Evolutionary conservation across 345 rosid species (phyloP).

Genomic region (Eucalyptus marginata): DNA sequence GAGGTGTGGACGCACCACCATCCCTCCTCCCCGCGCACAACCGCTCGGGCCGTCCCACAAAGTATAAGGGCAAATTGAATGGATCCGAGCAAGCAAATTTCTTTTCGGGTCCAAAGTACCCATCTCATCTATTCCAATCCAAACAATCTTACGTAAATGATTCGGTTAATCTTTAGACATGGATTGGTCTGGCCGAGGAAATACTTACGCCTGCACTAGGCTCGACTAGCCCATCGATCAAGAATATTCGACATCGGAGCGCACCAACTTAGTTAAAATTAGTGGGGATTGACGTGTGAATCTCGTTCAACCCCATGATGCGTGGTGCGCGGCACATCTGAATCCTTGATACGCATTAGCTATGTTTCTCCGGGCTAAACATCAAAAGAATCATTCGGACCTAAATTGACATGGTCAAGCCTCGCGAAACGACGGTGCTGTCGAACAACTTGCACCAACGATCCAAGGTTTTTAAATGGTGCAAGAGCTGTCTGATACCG

Average conservation of each 20-base stretch:
- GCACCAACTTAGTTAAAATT: not conserved
- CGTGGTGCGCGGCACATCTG: not conserved
- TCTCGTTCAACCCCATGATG: not conserved
- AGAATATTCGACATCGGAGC: not conserved
- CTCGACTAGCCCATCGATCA: not conserved
- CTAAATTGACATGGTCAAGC: not conserved
- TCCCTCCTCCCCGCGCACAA: too few relatives aligned
- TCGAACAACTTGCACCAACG: not conserved
- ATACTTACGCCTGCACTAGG: not conserved
- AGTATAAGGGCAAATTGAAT: not conserved
- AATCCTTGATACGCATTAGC: not conserved
- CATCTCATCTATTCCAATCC: not conserved
- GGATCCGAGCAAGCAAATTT: not conserved
- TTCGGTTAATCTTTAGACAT: not conserved
- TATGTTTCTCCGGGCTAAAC: not conserved
- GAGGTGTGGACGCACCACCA: too few relatives aligned
- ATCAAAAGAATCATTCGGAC: not conserved
- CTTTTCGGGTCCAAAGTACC: not conserved
- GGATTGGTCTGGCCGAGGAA: not conserved
- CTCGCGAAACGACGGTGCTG: not conserved
- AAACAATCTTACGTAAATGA: not conserved
- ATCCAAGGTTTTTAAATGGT: not conserved
- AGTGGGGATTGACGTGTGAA: not conserved
- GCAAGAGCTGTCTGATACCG: not conserved
- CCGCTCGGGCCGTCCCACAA: too few relatives aligned